Base-by-base conservation (phyloP, 2,329 filamentous ascomycete species). In the Alternaria infectoria region DNA sequence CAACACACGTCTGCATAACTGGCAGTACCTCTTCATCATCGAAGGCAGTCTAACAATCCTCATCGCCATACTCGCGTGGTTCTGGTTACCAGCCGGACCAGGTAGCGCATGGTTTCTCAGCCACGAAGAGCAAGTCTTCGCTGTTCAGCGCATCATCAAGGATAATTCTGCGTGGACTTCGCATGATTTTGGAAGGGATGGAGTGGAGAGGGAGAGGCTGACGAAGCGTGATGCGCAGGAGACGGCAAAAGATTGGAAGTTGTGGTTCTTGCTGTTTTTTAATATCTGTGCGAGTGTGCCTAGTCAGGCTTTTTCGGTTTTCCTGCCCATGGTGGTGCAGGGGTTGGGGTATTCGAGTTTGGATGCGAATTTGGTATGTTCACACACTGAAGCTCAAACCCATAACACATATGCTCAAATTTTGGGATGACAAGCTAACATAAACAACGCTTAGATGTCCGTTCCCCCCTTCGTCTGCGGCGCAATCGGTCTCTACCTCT, bases 401-500 rank as follows among this genome's bases (percentile, higher is more conserved):
- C 28, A 30, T 30, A 30, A 30, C 28, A 13, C 28, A 30, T 21
- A 3, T 15, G 12, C 6, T 17, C 4, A 5, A 8, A 12, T 3
- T n/a, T 21, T 15, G 12, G 15, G 11, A 44, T 12, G 28, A 10
- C 21, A 44, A 43, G 26, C 51, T 67, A 23, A 56, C 13, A 0
- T 2, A n/a, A 21, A 12, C 15, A 5, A 4, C 13, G 10, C 10
- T 4, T 11, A 69, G 19, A 83, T 81, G 71, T 85, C 83, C 4
- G 83, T 85, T 2, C 81, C 83, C 1, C 83, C 84, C 0, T 85
- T 85, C 36, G 73, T 82, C 5, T 81, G 81, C 2, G 83, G 83
- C 2, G 83, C 84, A 13, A 62, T 83, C 5, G 76, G 85, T 4
- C 73, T 86, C 3, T 78, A 85, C 6, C 70, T 71, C 6, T 81